Evolutionary conservation across 768 basidiomycete species (phyloP), one percentile per base, ranked within the genome.

Genomic region (Serendipita sp.): DNA sequence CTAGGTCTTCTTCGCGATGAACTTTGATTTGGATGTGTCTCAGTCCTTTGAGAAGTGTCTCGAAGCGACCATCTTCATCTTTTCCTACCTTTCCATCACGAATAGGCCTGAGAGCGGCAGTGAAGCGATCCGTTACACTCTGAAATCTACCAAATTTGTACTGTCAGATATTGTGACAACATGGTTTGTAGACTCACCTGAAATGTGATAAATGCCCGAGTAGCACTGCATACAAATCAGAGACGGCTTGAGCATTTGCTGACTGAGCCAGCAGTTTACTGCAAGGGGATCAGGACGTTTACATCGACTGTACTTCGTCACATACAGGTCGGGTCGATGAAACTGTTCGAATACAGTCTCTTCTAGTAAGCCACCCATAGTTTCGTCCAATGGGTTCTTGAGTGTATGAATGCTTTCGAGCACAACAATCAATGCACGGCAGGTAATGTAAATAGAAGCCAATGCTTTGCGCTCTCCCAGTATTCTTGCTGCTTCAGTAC

Each of bases 1-100:
- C 93, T 65, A 96, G 93, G 3, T 88, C 85, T 71, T 92, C 89
- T 13, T 90, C 88, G 1, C 93, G 93, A 84, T 91, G 96, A 48
- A 95, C 92, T 76, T 89, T 90, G 73, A 96, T 84, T 69, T 87
- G 84, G 64, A 96, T 81, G 71, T 90, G 82, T 67, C 81, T 83
- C 69, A 97, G 75, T 16, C 90, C 91, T 66, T 82, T 82, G 16
- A 97, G 81, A 1, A 97, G 75, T 72, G 88, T 87, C 73, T 96
- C 94, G 66, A 86, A 90, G 70, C 83, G 88, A 67, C 81, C 81
- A 68, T 94, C 91, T 45, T 79, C 75, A 67, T 94, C 93, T 70
- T 89, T 91, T 0, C 84, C 78, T 3, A 91, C 83, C 65, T 88
- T 86, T 0, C 84, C 85, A n/a, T 80, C 78, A 15, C 84, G 81